A percentile compares a stretch with the other conserved stretches of the same genome.
These are phyloP conservation scores for Stephania cephalantha DNA, from an alignment of 164 flowering plant genomes.

Conservation along the genomic window DNA sequence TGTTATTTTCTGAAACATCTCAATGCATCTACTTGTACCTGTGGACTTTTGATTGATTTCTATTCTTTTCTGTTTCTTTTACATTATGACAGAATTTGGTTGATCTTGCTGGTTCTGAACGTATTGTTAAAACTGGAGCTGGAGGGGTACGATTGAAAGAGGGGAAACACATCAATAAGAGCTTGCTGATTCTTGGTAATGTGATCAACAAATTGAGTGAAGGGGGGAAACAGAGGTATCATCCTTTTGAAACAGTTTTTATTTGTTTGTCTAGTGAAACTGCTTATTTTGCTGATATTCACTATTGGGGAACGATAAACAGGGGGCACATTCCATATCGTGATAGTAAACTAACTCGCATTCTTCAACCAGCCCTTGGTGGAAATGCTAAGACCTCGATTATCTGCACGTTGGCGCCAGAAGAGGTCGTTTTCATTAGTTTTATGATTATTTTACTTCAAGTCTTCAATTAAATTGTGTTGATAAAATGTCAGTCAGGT, in stretches of 20 bases:
- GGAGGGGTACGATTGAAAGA: slow-evolving; percentile 93
- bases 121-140: slow-evolving; percentile 96
- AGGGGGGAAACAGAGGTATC: slow-evolving; percentile 78
- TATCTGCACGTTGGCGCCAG: slow-evolving; percentile 94
- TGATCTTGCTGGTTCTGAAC: slow-evolving; percentile 95
- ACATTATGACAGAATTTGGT: slow-evolving; percentile 64
- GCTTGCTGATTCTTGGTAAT: slow-evolving; percentile 94
- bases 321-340: slow-evolving; percentile 99
- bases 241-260: neutral
- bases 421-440: slow-evolving; percentile 51
- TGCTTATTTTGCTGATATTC: slow-evolving; percentile 1
- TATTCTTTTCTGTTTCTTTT: neutral
- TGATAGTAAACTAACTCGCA: slow-evolving; percentile 93
- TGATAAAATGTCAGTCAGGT: neutral
- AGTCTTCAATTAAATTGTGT: neutral
- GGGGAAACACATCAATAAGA: slow-evolving; percentile 94
- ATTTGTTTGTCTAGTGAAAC: neutral
- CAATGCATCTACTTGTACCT: neutral
- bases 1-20: neutral
- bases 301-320: slow-evolving; percentile 11
- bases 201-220: slow-evolving; percentile 94
- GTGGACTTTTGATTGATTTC: neutral
- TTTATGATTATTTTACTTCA: neutral
- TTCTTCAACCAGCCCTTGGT: slow-evolving; percentile 96
- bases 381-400: slow-evolving; percentile 98